Conservation (phyloP, 2,329 filamentous ascomycete genomes). For the Hypocrella siamensis region DNA sequence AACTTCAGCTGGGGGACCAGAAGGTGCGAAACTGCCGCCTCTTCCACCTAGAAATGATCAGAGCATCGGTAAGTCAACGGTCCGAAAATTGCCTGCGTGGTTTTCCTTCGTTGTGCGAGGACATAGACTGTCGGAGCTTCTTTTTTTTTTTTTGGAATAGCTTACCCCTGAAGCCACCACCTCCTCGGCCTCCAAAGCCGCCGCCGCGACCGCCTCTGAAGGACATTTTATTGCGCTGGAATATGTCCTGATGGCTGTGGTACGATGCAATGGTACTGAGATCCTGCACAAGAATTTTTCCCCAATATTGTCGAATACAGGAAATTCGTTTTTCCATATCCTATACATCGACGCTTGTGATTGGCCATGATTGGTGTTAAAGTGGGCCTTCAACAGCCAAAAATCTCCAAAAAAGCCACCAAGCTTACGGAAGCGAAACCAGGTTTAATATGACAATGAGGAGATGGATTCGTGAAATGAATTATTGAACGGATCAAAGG, state of each 20-base stretch:
- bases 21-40: slow-evolving; percentile 7
- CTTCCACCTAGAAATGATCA: slow-evolving; percentile 5
- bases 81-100: no score
- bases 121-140: not conserved
- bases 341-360: not conserved
- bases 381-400: no score
- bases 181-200: slow-evolving; percentile 7
- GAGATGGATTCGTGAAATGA: no score
- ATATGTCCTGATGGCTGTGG: slow-evolving; percentile 1
- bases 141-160: not conserved
- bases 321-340: not conserved
- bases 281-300: slow-evolving; percentile 5
- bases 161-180: slow-evolving; percentile 8
- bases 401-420: no score
- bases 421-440: no score
- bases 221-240: slow-evolving; percentile 6
- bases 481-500: no score
- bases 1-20: slow-evolving; percentile 8
- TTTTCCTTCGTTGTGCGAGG: no score
- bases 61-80: no score
- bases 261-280: not conserved
- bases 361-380: not conserved
- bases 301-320: slow-evolving; percentile 9
- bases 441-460: no score
- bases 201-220: slow-evolving; percentile 9